Evolutionary conservation across 2,329 filamentous ascomycete species (phyloP).

Genomic region (Emmonsiellopsis sp.): DNA sequence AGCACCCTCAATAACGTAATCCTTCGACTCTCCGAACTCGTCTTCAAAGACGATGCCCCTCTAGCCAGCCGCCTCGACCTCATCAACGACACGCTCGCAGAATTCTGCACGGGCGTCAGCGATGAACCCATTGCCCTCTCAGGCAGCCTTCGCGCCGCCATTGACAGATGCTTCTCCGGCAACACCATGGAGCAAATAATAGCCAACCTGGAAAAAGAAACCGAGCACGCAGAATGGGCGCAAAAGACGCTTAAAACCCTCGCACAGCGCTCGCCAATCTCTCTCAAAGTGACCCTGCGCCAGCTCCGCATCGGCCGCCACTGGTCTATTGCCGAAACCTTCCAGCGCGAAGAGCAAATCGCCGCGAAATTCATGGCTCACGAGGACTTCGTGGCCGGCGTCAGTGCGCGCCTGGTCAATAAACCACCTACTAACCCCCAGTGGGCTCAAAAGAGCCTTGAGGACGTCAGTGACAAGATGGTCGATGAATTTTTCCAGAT

Average conservation of each 20-base stretch:
- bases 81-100: conserved; percentile 82
- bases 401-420: conserved; percentile 68
- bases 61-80: conserved; percentile 56
- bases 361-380: conserved; percentile 82
- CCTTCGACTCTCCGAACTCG: conserved; percentile 75
- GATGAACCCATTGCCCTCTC: conserved; percentile 58
- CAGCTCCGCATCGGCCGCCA: conserved; percentile 67
- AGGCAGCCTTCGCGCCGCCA: conserved; percentile 64
- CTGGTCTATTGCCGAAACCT: conserved; percentile 80
- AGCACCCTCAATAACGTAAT: conserved; percentile 74
- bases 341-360: conserved; percentile 76
- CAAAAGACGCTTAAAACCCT: conserved; percentile 67
- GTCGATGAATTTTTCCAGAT: conserved; percentile 63
- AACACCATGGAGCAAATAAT: conserved; percentile 63
- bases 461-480: conserved; percentile 51
- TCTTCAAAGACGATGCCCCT: conserved; percentile 69
- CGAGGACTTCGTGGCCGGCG: conserved; percentile 85
- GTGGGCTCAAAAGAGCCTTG: conserved; percentile 68
- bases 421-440: conserved; percentile 57
- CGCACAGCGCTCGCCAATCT: conserved; percentile 70
- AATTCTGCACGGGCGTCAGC: conserved; percentile 71
- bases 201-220: conserved; percentile 49
- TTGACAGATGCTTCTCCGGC: conserved; percentile 74
- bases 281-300: conserved; percentile 72
- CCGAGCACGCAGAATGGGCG: conserved; percentile 63